These are phyloP conservation scores for Trichosanthes truncata DNA, from an alignment of 306 rosid species.

Conservation along the genomic window DNA sequence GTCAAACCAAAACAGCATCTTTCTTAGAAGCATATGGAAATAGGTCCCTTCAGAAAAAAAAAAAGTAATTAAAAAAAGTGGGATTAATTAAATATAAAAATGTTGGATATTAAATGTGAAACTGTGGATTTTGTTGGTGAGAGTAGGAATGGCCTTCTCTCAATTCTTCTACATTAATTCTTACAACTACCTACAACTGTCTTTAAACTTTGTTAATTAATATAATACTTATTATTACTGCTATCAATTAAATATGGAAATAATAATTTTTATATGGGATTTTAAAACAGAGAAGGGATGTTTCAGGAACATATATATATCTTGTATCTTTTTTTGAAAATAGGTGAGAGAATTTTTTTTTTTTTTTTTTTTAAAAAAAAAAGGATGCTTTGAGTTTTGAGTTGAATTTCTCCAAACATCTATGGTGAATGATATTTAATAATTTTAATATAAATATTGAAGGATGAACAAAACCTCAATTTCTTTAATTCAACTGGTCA, in stretches of 20 bases:
- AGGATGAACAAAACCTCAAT: too few relatives aligned
- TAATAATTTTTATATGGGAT: too few relatives aligned
- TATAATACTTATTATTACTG: neutral
- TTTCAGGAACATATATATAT: too few relatives aligned
- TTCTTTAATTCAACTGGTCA: too few relatives aligned
- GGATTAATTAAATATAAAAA: neutral
- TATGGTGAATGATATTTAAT: too few relatives aligned
- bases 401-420: neutral
- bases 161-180: neutral
- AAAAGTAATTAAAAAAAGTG: neutral
- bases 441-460: too few relatives aligned
- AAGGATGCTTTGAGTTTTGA: too few relatives aligned
- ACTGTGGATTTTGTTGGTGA: conserved; percentile 17
- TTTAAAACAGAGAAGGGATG: neutral
- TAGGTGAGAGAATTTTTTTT: too few relatives aligned
- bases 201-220: neutral
- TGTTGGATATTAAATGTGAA: neutral
- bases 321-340: too few relatives aligned
- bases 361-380: too few relatives aligned
- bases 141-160: neutral
- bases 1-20: conserved; percentile 20
- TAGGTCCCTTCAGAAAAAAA: conserved; percentile 2
- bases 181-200: neutral
- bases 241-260: neutral
- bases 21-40: conserved; percentile 17